A percentile compares a stretch with the other conserved stretches of the same genome.
Evolutionary conservation across 768 basidiomycete species (phyloP).

Genomic region (Lactarius akahatsu): DNA sequence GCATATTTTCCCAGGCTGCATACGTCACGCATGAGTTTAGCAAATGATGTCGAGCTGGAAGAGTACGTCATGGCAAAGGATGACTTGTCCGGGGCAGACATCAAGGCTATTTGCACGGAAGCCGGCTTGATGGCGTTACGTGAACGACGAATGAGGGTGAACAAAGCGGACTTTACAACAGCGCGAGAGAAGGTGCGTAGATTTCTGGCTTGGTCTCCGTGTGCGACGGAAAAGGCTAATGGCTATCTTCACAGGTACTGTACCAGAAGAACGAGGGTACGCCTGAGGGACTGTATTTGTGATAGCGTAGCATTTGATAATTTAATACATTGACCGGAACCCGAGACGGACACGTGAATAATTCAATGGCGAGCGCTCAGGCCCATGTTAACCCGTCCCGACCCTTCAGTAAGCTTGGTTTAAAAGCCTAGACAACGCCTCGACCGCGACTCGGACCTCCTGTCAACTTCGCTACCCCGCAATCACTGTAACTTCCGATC

Average conservation of each 20-base stretch:
- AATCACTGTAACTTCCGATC: not conserved
- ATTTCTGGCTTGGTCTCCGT: constrained; percentile 4
- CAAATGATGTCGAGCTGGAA: constrained; percentile 87
- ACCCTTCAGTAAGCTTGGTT: not conserved
- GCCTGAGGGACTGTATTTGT: constrained; percentile 85
- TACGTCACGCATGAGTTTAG: constrained; percentile 91
- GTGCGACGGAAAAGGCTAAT: constrained; percentile 25
- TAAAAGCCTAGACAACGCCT: not conserved
- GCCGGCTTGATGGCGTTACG: constrained; percentile 94
- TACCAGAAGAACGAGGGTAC: constrained; percentile 98
- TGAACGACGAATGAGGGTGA: constrained; percentile 93
- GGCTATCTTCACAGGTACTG: constrained; percentile 57
- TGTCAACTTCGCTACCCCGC: not conserved
- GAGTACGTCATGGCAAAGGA: constrained; percentile 96
- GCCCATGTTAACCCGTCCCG: not conserved
- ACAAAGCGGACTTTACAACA: constrained; percentile 83
- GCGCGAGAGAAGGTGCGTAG: constrained; percentile 86
- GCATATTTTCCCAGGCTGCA: constrained; percentile 56
- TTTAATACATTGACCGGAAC: constrained; percentile 11
- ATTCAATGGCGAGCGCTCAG: not conserved
- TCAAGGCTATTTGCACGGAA: constrained; percentile 98
- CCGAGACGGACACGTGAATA: constrained; percentile 13
- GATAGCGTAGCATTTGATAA: constrained; percentile 32
- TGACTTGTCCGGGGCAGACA: constrained; percentile 94
- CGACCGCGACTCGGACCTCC: not conserved